Percentiles rank a stretch among this genome's conserved stretches.
Evolutionary conservation across 352 stramenopile genomes (phyloP).

Genomic region (Globisporangium nagaii): DNA sequence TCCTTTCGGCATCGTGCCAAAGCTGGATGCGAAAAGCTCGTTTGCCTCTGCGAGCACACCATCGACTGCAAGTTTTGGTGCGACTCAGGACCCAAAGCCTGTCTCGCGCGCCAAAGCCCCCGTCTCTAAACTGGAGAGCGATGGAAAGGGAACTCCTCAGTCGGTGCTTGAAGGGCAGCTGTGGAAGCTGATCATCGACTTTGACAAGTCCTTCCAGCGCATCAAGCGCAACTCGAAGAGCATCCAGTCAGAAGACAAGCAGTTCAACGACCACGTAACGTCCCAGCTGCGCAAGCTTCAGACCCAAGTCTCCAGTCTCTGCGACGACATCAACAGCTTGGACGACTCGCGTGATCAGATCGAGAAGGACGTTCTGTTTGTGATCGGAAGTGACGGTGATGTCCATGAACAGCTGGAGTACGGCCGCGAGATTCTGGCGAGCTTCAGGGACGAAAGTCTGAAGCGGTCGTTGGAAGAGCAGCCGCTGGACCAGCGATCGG

Average conservation of each 20-base stretch:
- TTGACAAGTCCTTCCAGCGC: constrained; percentile 52
- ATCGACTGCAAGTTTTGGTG: constrained; percentile 5
- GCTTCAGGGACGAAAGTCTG: constrained; percentile 56
- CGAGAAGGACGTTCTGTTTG: constrained; percentile 67
- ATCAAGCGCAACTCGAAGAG: constrained; percentile 34
- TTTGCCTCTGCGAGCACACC: constrained; percentile 28
- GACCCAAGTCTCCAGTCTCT: constrained; percentile 29
- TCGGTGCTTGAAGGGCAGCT: constrained; percentile 53
- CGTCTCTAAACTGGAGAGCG: not conserved
- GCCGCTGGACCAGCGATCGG: constrained; percentile 58
- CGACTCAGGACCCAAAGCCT: not conserved
- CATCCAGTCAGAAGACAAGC: constrained; percentile 31
- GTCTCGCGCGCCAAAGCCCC: not conserved
- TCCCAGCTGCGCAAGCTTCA: constrained; percentile 30
- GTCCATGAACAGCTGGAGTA: constrained; percentile 77
- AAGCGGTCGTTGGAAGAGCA: constrained; percentile 64
- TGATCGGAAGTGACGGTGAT: constrained; percentile 72
- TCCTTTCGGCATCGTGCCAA: constrained; percentile 24
- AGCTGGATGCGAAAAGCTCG: constrained; percentile 11
- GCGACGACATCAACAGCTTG: constrained; percentile 44
- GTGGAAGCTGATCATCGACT: constrained; percentile 69
- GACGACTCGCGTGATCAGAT: constrained; percentile 54
- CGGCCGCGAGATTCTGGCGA: constrained; percentile 56
- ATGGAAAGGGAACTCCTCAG: constrained; percentile 19
- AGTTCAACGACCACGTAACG: constrained; percentile 18